These are phyloP conservation scores for Moesziomyces sp. DNA, from an alignment of 1,284 basidiomycete genomes.

Conservation along the genomic window DNA sequence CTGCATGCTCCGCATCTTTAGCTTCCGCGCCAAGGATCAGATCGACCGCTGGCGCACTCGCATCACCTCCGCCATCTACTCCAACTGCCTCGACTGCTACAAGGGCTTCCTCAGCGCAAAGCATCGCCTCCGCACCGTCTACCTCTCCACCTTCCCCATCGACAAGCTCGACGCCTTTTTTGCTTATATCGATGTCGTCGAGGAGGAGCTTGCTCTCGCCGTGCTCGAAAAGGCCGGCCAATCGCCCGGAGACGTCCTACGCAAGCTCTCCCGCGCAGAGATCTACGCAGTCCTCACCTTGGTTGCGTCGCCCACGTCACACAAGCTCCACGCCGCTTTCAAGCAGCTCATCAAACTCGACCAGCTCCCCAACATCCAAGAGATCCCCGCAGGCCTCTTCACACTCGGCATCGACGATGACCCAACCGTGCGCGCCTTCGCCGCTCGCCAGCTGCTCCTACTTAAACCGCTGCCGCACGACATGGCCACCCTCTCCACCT, in stretches of 20 bases:
- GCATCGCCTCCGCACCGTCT: slow-evolving; percentile 27
- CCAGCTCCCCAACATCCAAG: slow-evolving; percentile 34
- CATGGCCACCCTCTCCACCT: slow-evolving; percentile 20
- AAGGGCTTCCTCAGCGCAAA: slow-evolving; percentile 47
- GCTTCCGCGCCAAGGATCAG: slow-evolving; percentile 44
- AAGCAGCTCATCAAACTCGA: slow-evolving; percentile 32
- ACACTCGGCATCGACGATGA: slow-evolving; percentile 39
- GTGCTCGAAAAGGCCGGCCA: slow-evolving; percentile 22
- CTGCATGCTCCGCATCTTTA: slow-evolving; percentile 56
- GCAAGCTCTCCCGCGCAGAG: slow-evolving; percentile 35
- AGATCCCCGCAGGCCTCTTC: slow-evolving; percentile 46
- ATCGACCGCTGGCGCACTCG: slow-evolving; percentile 44
- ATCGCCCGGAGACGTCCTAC: slow-evolving; percentile 12
- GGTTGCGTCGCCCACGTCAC: slow-evolving; percentile 26
- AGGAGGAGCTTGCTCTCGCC: slow-evolving; percentile 43
- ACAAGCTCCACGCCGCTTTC: slow-evolving; percentile 30
- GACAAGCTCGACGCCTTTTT: slow-evolving; percentile 50
- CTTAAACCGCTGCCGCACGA: slow-evolving; percentile 29
- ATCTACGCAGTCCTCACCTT: slow-evolving; percentile 46
- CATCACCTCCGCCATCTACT: slow-evolving; percentile 34
- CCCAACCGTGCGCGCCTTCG: slow-evolving; percentile 34
- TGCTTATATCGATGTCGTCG: slow-evolving; percentile 44
- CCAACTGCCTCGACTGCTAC: slow-evolving; percentile 55
- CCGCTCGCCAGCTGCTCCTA: slow-evolving; percentile 38
- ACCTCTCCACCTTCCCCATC: slow-evolving; percentile 35